Evolutionary conservation across 2,329 filamentous ascomycete genomes (phyloP).

Genomic region (Chaetomiaceae sp.): DNA sequence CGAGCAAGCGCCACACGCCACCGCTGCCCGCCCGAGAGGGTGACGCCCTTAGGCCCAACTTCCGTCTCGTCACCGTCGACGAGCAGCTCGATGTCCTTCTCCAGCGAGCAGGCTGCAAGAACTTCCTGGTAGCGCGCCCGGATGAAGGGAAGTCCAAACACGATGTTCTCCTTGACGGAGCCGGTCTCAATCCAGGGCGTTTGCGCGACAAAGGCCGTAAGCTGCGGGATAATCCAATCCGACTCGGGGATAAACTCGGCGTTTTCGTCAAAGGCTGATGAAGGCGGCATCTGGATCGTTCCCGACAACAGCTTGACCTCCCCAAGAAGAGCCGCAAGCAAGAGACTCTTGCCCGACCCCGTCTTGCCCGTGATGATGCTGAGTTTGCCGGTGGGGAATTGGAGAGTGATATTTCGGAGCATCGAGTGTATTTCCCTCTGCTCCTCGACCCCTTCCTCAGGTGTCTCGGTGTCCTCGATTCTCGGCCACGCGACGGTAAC

Average conservation of each 20-base stretch:
- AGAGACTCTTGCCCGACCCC: constrained; percentile 35
- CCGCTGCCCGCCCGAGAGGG: constrained; percentile 40
- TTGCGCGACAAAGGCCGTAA: constrained; percentile 41
- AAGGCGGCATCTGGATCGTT: constrained; percentile 24
- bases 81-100: constrained; percentile 38
- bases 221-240: constrained; percentile 32
- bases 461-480: constrained; percentile 25
- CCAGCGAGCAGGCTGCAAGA: constrained; percentile 39
- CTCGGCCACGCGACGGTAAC: constrained; percentile 32
- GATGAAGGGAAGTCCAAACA: constrained; percentile 37
- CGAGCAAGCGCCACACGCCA: constrained; percentile 41
- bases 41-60: constrained; percentile 38
- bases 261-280: constrained; percentile 22
- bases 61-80: constrained; percentile 38
- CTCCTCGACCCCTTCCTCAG: constrained; percentile 6
- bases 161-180: constrained; percentile 39
- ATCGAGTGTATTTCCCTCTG: constrained; percentile 26
- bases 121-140: constrained; percentile 39
- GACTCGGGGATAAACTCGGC: constrained; percentile 21
- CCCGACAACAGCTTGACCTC: constrained; percentile 35
- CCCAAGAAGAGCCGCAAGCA: constrained; percentile 35
- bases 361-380: constrained; percentile 35
- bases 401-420: constrained; percentile 29
- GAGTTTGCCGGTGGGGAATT: constrained; percentile 31
- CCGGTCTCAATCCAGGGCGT: constrained; percentile 43